A percentile compares a stretch with the other conserved stretches of the same genome.
Evolutionary conservation across 257 asterid genomes (phyloP).

Genomic region (Voacanga thouarsii): DNA sequence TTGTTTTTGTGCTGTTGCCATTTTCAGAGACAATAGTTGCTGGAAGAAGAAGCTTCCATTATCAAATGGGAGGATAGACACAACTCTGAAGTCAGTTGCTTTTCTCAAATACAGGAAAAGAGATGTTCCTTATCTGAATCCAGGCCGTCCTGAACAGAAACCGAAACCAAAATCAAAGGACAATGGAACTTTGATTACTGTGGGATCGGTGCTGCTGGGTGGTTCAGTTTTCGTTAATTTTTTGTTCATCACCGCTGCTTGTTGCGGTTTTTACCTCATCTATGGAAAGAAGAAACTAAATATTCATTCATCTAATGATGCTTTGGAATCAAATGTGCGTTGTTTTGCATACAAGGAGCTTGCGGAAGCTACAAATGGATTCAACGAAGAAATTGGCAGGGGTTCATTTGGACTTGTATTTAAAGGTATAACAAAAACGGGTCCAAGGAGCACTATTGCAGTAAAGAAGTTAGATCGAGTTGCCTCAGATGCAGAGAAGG

Average conservation of each 20-base stretch:
- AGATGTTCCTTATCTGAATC: too few relatives aligned
- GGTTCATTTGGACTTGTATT: constrained; percentile 63
- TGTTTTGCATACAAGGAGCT: too few relatives aligned
- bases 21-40: constrained; percentile 21
- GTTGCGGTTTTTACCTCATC: not conserved
- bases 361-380: too few relatives aligned
- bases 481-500: too few relatives aligned
- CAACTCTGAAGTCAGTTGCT: not conserved
- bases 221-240: constrained; percentile 19
- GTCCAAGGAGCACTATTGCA: constrained; percentile 21
- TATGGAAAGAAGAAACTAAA: not conserved
- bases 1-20: constrained; percentile 44
- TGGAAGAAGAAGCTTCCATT: constrained; percentile 45
- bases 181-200: not conserved
- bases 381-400: not conserved
- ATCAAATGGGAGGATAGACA: constrained; percentile 32
- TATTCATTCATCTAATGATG: not conserved
- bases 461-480: constrained; percentile 45
- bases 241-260: constrained; percentile 2
- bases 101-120: constrained; percentile 31
- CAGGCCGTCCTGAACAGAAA: too few relatives aligned
- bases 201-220: constrained; percentile 15
- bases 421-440: constrained; percentile 33
- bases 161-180: not conserved
- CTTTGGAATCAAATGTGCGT: too few relatives aligned